Evolutionary conservation across 495 filamentous ascomycete genomes (phyloP).

Genomic region (Penicillium atrosanguineum): DNA sequence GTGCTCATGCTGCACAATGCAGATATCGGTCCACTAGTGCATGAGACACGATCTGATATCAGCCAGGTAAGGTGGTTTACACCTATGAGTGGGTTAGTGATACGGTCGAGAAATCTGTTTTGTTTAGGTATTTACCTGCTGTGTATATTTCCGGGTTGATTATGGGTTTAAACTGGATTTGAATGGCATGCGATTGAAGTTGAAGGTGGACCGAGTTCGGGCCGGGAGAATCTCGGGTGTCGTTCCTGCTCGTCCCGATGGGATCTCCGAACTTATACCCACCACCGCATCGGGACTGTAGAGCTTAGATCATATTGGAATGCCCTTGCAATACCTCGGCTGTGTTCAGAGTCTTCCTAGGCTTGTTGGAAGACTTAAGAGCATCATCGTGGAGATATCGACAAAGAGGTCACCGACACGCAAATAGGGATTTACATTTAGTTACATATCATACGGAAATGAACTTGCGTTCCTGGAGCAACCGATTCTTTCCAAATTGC

Average conservation of each 20-base stretch:
- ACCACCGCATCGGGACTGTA: background rate
- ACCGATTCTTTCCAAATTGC: no score
- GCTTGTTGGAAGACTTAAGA: no score
- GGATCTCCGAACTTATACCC: background rate
- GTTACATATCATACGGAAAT: no score
- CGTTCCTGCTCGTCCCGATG: slow-evolving; percentile 18
- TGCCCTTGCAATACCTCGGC: no score
- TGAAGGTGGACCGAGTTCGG: slow-evolving; percentile 16
- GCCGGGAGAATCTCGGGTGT: slow-evolving; percentile 19
- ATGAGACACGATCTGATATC: background rate
- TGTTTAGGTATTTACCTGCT: background rate
- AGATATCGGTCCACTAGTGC: background rate
- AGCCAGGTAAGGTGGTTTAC: background rate
- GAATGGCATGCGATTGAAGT: background rate
- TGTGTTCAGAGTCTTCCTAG: no score
- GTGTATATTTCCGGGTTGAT: background rate
- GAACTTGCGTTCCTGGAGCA: no score
- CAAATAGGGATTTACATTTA: no score
- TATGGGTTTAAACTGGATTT: background rate
- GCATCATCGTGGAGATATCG: no score
- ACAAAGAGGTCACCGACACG: no score
- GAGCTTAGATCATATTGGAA: no score
- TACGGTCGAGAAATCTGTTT: background rate
- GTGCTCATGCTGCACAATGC: background rate
- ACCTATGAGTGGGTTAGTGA: background rate